These are phyloP conservation scores for Trypanosoma platydactyli DNA, from an alignment of 208 protist species.

Conservation along the genomic window DNA sequence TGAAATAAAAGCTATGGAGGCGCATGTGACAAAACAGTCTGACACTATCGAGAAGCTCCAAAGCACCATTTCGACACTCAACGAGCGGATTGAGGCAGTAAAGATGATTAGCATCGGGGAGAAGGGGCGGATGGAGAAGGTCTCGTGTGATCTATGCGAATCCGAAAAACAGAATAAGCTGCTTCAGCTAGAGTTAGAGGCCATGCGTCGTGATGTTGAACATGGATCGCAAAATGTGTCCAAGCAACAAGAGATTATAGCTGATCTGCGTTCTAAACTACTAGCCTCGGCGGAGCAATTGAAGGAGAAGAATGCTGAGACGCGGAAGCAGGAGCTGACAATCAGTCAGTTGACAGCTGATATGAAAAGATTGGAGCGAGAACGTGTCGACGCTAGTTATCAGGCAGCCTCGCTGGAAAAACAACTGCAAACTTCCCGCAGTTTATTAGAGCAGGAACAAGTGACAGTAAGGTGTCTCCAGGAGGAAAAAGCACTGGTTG, in stretches of 20 bases:
- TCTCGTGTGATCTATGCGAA: conserved; percentile 59
- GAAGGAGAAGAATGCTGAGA: conserved; percentile 60
- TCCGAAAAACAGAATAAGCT: conserved; percentile 55
- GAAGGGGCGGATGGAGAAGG: conserved; percentile 58
- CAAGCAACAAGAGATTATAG: conserved; percentile 50
- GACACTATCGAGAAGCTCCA: conserved; percentile 66
- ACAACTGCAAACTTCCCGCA: conserved; percentile 16
- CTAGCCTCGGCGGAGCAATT: conserved; percentile 45
- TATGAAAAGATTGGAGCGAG: conserved; percentile 59
- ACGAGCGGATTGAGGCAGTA: conserved; percentile 65
- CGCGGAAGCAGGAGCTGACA: conserved; percentile 59
- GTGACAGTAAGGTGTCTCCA: neutral
- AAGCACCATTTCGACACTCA: conserved; percentile 62
- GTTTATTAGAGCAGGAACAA: conserved; percentile 5
- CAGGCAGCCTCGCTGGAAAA: conserved; percentile 33
- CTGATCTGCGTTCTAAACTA: conserved; percentile 55
- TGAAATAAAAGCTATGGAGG: conserved; percentile 61
- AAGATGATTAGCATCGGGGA: conserved; percentile 71
- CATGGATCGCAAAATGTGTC: conserved; percentile 42
- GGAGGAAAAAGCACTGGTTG: conserved; percentile 29
- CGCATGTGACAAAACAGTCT: conserved; percentile 41
- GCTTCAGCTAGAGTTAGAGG: conserved; percentile 46
- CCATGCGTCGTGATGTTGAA: conserved; percentile 47
- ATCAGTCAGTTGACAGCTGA: conserved; percentile 67
- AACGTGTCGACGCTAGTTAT: conserved; percentile 41